These are phyloP conservation scores for Lactuca sativa DNA, from an alignment of 129 eudicot species.

Conservation along the genomic window DNA sequence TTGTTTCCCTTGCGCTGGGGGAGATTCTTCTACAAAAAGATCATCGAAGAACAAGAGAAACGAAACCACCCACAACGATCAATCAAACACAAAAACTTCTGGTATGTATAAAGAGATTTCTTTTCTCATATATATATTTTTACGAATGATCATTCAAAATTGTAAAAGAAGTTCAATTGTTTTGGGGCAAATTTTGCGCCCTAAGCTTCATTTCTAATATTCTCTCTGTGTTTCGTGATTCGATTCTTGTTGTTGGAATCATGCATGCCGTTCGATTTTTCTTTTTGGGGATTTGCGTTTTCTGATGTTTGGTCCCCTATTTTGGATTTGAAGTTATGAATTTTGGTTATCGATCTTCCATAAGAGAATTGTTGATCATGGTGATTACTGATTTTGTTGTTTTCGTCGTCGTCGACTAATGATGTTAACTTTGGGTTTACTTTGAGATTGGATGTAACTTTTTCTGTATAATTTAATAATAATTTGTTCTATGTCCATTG, in stretches of 20 bases:
- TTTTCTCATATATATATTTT: background rate
- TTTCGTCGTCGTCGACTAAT: slow-evolving; percentile 13
- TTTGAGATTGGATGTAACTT: slow-evolving; percentile 6
- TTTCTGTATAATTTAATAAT: slow-evolving; percentile 5
- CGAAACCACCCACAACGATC: slow-evolving; percentile 35
- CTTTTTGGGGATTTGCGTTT: slow-evolving; percentile 9
- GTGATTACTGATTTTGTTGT: slow-evolving; percentile 11
- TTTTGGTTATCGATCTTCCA: background rate
- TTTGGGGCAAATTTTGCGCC: background rate
- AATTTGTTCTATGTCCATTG: slow-evolving; percentile 9
- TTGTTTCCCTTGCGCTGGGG: slow-evolving; percentile 56
- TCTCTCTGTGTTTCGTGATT: background rate
- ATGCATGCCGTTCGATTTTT: slow-evolving; percentile 18
- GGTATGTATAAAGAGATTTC: slow-evolving; percentile 33
- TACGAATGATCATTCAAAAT: background rate
- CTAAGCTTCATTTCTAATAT: background rate
- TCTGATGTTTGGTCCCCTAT: background rate
- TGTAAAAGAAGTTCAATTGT: background rate
- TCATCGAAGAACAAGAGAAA: slow-evolving; percentile 37
- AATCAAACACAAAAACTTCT: slow-evolving; percentile 25
- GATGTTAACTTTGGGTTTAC: slow-evolving; percentile 15
- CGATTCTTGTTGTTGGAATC: background rate
- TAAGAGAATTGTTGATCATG: slow-evolving; percentile 8
- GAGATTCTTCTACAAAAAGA: slow-evolving; percentile 41
- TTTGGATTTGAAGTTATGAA: background rate